These are phyloP conservation scores for Mycena indigotica DNA, from an alignment of 768 basidiomycete genomes.

Conservation along the genomic window DNA sequence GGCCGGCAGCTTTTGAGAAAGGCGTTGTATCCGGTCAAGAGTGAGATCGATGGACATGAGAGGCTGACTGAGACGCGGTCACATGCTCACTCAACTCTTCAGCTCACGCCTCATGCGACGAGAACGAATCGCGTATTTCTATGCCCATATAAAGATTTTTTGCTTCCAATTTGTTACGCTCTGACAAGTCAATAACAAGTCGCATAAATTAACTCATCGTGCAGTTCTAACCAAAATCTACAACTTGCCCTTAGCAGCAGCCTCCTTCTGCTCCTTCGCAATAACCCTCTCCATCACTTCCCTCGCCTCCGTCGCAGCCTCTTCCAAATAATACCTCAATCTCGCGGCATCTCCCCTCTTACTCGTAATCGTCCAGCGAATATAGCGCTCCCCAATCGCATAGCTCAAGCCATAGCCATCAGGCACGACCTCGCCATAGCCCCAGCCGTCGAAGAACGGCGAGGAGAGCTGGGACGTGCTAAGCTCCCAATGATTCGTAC, in stretches of 20 bases:
- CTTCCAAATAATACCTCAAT: constrained; percentile 70
- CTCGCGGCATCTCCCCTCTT: constrained; percentile 54
- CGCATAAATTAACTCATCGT: too few relatives aligned
- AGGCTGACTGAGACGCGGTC: constrained; percentile 11
- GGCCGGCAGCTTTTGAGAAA: constrained; percentile 57
- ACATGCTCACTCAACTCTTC: too few relatives aligned
- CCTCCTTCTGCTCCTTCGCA: constrained; percentile 37
- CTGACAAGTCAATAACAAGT: too few relatives aligned
- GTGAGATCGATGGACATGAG: constrained; percentile 70
- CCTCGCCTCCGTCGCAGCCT: constrained; percentile 79
- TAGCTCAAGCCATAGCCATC: constrained; percentile 94
- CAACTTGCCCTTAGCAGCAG: not conserved
- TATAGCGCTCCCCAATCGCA: constrained; percentile 78
- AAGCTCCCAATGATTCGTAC: constrained; percentile 88
- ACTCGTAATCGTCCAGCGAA: constrained; percentile 92
- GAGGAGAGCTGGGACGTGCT: constrained; percentile 87
- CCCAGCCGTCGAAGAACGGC: constrained; percentile 90
- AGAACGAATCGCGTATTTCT: too few relatives aligned
- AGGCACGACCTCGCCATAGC: constrained; percentile 93
- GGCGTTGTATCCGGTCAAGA: constrained; percentile 55
- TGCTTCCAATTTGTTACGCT: too few relatives aligned
- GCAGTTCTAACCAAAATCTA: too few relatives aligned
- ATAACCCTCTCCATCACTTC: constrained; percentile 70
- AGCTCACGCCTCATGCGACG: too few relatives aligned
- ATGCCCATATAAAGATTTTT: too few relatives aligned